phyloP scores from a whole-genome alignment of 495 filamentous ascomycete genomes.

The Penicillium salamii region DNA sequence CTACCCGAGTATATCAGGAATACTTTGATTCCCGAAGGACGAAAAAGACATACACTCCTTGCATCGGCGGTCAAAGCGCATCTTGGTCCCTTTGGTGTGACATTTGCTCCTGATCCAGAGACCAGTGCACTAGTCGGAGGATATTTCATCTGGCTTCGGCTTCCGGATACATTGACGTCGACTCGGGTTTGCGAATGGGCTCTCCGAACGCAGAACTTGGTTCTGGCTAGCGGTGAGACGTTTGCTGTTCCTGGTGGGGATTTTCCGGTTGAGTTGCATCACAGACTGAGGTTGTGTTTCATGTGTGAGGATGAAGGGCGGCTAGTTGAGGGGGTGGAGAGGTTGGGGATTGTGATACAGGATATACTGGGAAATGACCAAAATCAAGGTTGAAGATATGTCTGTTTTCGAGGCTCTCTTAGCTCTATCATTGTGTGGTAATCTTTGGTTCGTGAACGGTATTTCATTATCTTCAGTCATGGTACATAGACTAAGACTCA shows the following conservation, averaged over 20 bases:
- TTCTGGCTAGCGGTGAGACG: conserved; percentile 53
- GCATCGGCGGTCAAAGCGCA: conserved; percentile 44
- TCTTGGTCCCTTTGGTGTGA: conserved; percentile 53
- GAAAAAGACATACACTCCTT: conserved; percentile 46
- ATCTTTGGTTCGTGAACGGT: too few species aligned
- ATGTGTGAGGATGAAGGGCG: conserved; percentile 62
- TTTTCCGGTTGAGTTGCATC: conserved; percentile 31
- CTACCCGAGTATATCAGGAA: conserved; percentile 46
- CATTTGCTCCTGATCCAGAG: conserved; percentile 42
- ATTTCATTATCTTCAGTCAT: neutral
- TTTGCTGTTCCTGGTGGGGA: conserved; percentile 56
- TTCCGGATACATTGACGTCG: conserved; percentile 44
- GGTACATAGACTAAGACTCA: neutral
- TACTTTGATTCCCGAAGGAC: conserved; percentile 44
- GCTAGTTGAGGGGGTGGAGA: conserved; percentile 53
- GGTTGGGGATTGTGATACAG: conserved; percentile 37
- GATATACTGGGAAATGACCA: neutral
- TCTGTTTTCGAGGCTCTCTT: too few species aligned
- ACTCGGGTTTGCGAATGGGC: conserved; percentile 45
- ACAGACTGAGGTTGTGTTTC: conserved; percentile 54
- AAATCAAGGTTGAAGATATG: neutral
- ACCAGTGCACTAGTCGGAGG: conserved; percentile 52
- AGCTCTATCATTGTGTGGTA: too few species aligned
- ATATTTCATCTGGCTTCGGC: conserved; percentile 65
- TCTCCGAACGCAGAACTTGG: conserved; percentile 46